Percentiles rank a stretch among this genome's conserved stretches.
Evolutionary conservation across 148 eudicot genomes (phyloP).

Genomic region (Rhododendron williamsianum): DNA sequence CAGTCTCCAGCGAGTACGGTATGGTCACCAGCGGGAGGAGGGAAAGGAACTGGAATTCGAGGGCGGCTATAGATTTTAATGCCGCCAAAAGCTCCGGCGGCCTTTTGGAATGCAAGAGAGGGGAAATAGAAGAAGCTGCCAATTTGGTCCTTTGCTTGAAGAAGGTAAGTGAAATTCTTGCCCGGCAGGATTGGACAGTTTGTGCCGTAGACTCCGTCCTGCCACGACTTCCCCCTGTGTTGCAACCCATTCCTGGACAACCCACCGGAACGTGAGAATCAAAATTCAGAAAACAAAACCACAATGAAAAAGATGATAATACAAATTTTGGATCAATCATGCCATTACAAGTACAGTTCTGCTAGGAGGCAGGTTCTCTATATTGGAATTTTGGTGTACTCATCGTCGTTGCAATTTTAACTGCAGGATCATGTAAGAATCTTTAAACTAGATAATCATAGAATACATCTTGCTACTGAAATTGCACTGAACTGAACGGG

Average conservation of each 20-base stretch:
- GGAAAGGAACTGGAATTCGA: conserved; percentile 82
- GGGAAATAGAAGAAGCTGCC: conserved; percentile 93
- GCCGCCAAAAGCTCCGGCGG: conserved; percentile 81
- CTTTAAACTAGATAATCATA: neutral
- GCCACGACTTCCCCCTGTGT: conserved; percentile 85
- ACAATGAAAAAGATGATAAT: neutral
- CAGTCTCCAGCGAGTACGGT: conserved; percentile 86
- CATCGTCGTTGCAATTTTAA: too few relatives aligned
- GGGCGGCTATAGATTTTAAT: conserved; percentile 78
- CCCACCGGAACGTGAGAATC: neutral
- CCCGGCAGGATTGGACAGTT: conserved; percentile 84
- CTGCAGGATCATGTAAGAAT: neutral
- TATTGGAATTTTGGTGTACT: neutral
- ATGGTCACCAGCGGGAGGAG: conserved; percentile 75
- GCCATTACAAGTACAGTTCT: neutral
- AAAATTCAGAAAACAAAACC: conserved; percentile 2
- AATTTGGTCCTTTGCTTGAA: conserved; percentile 95
- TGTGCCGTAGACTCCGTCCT: conserved; percentile 83
- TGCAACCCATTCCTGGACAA: conserved; percentile 79
- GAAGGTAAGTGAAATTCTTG: conserved; percentile 75
- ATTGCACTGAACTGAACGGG: neutral
- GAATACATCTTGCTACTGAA: neutral
- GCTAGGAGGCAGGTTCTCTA: neutral
- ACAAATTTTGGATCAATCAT: neutral
- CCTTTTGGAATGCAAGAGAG: conserved; percentile 74